Percentiles rank a stretch among this genome's conserved stretches.
Conservation (phyloP, 2,329 filamentous ascomycete genomes). For the Aspergillus melleus region DNA sequence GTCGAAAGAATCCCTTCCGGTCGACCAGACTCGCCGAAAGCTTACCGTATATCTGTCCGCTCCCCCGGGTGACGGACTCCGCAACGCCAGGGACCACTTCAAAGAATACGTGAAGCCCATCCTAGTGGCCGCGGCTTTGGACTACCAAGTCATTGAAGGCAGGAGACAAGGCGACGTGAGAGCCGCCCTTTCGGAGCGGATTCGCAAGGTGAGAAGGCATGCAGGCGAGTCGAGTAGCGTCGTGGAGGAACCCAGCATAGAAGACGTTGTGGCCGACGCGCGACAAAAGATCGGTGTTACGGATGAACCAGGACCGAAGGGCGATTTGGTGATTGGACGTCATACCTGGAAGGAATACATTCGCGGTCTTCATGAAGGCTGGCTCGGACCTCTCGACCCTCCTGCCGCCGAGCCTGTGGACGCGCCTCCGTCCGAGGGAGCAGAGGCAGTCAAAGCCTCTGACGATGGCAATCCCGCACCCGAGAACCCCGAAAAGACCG, state of each 20-base stretch:
- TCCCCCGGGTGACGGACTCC: conserved; percentile 82
- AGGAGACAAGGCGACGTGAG: conserved; percentile 89
- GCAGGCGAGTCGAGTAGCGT: conserved; percentile 55
- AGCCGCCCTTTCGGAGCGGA: conserved; percentile 80
- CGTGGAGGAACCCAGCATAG: conserved; percentile 50
- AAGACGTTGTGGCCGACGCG: conserved; percentile 62
- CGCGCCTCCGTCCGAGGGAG: conserved; percentile 13
- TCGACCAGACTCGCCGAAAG: conserved; percentile 74
- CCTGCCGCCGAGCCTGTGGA: conserved; percentile 26
- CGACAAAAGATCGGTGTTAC: conserved; percentile 66
- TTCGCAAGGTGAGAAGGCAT: conserved; percentile 66
- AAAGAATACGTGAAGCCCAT: conserved; percentile 94
- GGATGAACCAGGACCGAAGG: conserved; percentile 71
- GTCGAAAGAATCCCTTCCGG: conserved; percentile 70
- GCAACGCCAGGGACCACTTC: conserved; percentile 89
- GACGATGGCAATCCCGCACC: conserved; percentile 27
- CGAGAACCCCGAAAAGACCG: conserved; percentile 37
- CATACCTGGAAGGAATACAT: conserved; percentile 98
- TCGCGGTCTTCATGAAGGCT: conserved; percentile 89
- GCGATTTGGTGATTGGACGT: conserved; percentile 85
- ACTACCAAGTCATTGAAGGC: conserved; percentile 96
- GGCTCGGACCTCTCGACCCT: conserved; percentile 77
- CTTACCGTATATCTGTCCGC: conserved; percentile 83
- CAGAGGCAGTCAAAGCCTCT: conserved; percentile 24
- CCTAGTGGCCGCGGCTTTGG: conserved; percentile 81